These are phyloP conservation scores for Dendrocalamus latiflorus DNA, from an alignment of 202 grass and related monocot species.

Conservation along the genomic window DNA sequence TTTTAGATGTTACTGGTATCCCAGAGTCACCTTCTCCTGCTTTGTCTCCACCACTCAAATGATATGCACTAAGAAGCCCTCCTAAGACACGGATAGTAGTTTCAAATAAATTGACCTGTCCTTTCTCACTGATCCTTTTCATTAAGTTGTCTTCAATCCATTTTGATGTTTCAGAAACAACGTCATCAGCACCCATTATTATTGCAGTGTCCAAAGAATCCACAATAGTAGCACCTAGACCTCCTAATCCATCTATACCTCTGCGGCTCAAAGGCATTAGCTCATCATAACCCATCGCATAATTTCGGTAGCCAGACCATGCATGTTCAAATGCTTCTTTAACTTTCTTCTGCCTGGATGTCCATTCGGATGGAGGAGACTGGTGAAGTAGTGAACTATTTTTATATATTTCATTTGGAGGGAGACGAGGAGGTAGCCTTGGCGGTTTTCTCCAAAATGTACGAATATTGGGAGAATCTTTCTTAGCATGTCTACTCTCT, in stretches of 20 bases:
- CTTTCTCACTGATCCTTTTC: constrained; percentile 79
- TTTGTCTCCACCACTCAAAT: constrained; percentile 63
- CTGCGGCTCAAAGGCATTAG: constrained; percentile 85
- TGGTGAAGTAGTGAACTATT: constrained; percentile 43
- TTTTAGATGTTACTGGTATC: too few species aligned
- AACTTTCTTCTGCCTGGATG: constrained; percentile 75
- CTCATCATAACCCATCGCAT: constrained; percentile 94
- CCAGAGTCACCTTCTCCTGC: constrained; percentile 34
- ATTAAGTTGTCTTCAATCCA: constrained; percentile 88
- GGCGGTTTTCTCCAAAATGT: too few species aligned
- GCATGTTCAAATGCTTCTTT: constrained; percentile 93
- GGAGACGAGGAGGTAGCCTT: constrained; percentile 65
- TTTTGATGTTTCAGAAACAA: constrained; percentile 71
- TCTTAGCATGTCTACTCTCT: too few species aligned
- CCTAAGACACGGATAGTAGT: constrained; percentile 95
- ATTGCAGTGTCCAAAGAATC: constrained; percentile 95
- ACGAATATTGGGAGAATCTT: too few species aligned
- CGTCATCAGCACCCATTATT: constrained; percentile 85
- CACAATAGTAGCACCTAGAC: constrained; percentile 79
- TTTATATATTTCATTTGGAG: constrained; percentile 75
- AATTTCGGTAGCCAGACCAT: constrained; percentile 81
- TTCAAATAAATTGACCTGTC: constrained; percentile 98
- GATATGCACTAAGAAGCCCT: constrained; percentile 96
- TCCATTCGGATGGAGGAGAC: constrained; percentile 40
- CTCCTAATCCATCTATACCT: constrained; percentile 86